Percentiles rank a stretch among this genome's conserved stretches.
Conservation (phyloP, 192 early-diverging fungal species). For the Spizellomyces sp. region DNA sequence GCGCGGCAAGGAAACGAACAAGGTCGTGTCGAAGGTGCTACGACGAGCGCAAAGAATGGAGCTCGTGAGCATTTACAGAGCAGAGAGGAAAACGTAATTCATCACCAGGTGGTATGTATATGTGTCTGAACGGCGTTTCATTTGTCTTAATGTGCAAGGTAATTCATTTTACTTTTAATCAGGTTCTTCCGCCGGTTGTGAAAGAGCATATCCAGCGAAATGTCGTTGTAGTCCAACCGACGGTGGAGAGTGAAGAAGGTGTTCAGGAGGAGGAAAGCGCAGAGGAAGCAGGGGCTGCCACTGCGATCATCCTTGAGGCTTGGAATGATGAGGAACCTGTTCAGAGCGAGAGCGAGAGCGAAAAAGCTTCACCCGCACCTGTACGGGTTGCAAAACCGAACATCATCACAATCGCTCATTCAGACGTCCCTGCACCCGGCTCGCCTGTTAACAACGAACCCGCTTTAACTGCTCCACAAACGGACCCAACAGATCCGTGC, state of each 20-base stretch:
- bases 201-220: slow-evolving; percentile 6
- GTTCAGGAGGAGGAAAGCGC: not conserved
- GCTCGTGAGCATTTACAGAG: no score
- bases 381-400: not conserved
- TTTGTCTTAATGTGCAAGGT: no score
- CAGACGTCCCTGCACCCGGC: not conserved
- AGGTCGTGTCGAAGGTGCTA: no score
- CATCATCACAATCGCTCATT: not conserved
- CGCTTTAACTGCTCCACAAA: slow-evolving; percentile 18
- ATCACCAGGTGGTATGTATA: no score
- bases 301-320: not conserved
- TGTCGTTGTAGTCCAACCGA: not conserved
- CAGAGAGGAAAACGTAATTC: no score
- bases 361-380: not conserved
- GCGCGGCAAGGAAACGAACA: no score
- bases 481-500: slow-evolving; percentile 17
- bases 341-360: not conserved
- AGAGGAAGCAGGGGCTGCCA: not conserved
- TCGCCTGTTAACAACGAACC: slow-evolving; percentile 8
- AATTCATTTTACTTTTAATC: no score
- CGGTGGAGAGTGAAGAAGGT: not conserved
- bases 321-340: not conserved
- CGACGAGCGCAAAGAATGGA: no score
- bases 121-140: no score
- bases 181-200: slow-evolving; percentile 1